These are phyloP conservation scores for Acanthamoeba sp. DNA, from an alignment of 208 protist genomes.

Conservation along the genomic window DNA sequence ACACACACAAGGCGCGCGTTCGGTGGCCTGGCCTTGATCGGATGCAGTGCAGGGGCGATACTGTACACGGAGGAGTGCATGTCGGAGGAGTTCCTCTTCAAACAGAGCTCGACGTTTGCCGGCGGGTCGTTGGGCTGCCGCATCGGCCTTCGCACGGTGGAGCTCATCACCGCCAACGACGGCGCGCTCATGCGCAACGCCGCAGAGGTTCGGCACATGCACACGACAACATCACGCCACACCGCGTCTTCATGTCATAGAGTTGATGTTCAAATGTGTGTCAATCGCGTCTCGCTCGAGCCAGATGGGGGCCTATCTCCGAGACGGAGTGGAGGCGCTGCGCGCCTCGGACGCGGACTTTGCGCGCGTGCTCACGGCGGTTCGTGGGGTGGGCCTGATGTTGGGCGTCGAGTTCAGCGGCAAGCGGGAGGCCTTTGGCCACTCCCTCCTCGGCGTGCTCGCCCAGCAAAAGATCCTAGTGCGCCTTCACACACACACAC, in stretches of 20 bases:
- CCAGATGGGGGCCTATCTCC: neutral
- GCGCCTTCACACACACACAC: neutral
- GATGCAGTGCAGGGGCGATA: conserved; percentile 20
- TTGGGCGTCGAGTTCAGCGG: conserved; percentile 18
- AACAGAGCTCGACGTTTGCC: conserved; percentile 63
- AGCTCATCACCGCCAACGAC: conserved; percentile 42
- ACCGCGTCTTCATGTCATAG: too few species aligned
- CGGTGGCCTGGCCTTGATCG: too few species aligned
- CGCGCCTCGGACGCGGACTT: neutral
- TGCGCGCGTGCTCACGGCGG: neutral
- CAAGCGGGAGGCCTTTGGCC: neutral
- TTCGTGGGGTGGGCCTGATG: conserved; percentile 24
- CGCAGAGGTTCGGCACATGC: neutral
- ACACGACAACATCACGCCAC: neutral
- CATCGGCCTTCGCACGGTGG: conserved; percentile 6
- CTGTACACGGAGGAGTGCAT: neutral
- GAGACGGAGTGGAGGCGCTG: neutral
- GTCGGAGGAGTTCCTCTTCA: conserved; percentile 50
- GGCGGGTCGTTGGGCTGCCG: conserved; percentile 39
- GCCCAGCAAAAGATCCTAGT: conserved; percentile 23
- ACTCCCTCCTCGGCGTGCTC: neutral
- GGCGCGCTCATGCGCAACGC: conserved; percentile 25
- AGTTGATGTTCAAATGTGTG: too few species aligned
- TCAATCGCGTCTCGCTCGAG: neutral
- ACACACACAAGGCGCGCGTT: too few species aligned